Evolutionary conservation across 352 stramenopile genomes (phyloP), one percentile per base, ranked within the genome.

Genomic region (Thraustotheca clavata): DNA sequence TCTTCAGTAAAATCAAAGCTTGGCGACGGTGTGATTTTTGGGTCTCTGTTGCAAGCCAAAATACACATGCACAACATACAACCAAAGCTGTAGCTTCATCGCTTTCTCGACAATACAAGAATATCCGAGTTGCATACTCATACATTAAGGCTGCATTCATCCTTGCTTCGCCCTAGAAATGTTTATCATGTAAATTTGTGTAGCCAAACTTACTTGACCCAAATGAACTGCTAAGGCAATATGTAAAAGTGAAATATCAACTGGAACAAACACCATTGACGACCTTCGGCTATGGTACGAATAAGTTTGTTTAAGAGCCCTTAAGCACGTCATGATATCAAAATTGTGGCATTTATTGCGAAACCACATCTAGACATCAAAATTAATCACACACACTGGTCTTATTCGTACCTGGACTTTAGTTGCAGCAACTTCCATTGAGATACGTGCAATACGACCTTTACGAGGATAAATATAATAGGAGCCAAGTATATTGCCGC

Each of bases 401-500:
- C 22, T 20, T 48, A 12, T 22, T 60, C 4, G 29, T 34, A 62
- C 52, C 20, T 62, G 55, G 22, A 62, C n/a, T 6, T n/a, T 7
- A 24, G 24, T 22, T 6, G 55, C 55, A 16, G 55, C 55, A 9
- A 38, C 16, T 3, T 18, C 16, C 2, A 39, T 5, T n/a, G 55
- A 62, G 11, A 35, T 4, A 20, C n/a, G 3, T 27, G 32, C 41
- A 27, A 52, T 59, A 7, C n/a, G 24, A 14, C 26, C 36, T 6
- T 29, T 20, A 6, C 55, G 55, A 35, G 55, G 55, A 18, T 35
- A 62, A 7, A 62, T 52, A 41, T 52, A 62, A 27, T 62, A 62
- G 22, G 55, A 11, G 4, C 16, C n/a, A 16, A 12, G 20, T 16
- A 52, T 11, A 12, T 11, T 4, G 24, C 18, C 26, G 5, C 52